Evolutionary conservation across 2,329 filamentous ascomycete species (phyloP), one percentile per base, ranked within the genome.

Genomic region (Xylariaceae sp.): DNA sequence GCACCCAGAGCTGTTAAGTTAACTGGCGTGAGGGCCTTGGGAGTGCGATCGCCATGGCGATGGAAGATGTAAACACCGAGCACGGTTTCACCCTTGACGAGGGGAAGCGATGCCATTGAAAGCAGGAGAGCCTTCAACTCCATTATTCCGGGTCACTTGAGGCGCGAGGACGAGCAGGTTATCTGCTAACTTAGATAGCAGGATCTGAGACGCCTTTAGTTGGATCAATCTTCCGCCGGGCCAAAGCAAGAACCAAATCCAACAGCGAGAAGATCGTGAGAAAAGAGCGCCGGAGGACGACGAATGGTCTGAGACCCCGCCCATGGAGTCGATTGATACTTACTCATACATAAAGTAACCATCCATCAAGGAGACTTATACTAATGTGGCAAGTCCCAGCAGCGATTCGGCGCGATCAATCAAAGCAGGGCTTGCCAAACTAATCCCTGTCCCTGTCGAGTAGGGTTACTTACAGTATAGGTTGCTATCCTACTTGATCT

Each of bases 11-110:
- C 81, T 12, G 93, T 96, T 71, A 97, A 76, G 63, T 82, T 81
- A 23, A 90, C 85, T 12, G 89, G 89, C 44, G 86, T 79, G 60
- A 85, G 85, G 18, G 84, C 79, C 77, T 96, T 96, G 61, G 90
- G 77, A 0, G 91, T 93, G 53, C 93, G 86, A 74, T 97, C 93
- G 55, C 93, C 93, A 76, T 97, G 93, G 44, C 93, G 89, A 65
- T 91, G 86, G 79, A 96, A 96, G 74, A 96, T 86, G 74, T 93
- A 95, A 44, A 88, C 86, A 50, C 91, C 92, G 16, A 96, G 80
- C 23, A 95, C 80, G 0, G 87, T 89, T 77, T 96, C 90, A 19
- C 76, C 76, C 46, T 59, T 65, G 44, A 57, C 65, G 40, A 75
- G 65, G n/a, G 72, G 68, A 45, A 75, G 58, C 47, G 77, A 64